Conservation (phyloP, 176 grass and related monocot species). For the Cenchrus purpureus region DNA sequence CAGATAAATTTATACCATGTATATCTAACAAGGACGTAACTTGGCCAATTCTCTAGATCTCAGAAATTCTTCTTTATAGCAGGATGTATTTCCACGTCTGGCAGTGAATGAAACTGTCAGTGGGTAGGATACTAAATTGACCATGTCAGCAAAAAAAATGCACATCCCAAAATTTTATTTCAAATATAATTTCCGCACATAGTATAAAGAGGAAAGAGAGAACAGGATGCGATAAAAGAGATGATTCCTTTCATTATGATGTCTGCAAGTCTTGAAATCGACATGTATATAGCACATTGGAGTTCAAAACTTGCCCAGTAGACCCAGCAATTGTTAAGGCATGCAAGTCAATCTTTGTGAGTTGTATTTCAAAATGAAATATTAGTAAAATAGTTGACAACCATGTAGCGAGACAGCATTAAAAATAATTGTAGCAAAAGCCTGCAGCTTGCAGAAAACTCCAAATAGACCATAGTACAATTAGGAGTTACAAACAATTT, state of each 20-base stretch:
- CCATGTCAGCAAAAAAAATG: not conserved
- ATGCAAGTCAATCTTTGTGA: not conserved
- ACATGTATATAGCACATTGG: not conserved
- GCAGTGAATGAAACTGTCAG: constrained; percentile 35
- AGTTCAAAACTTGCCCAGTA: not conserved
- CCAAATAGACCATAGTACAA: too few relatives aligned
- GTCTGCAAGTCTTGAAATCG: constrained; percentile 25
- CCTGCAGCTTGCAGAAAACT: too few relatives aligned
- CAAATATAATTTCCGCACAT: not conserved
- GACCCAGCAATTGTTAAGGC: not conserved
- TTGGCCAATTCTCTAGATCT: constrained; percentile 84
- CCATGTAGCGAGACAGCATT: too few relatives aligned
- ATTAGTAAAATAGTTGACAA: too few relatives aligned
- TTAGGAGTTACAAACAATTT: too few relatives aligned
- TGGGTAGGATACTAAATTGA: constrained; percentile 5
- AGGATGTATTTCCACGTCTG: constrained; percentile 85
- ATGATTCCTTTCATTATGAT: constrained; percentile 7
- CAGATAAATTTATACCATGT: constrained; percentile 67
- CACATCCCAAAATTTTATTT: not conserved
- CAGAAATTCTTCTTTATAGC: constrained; percentile 92
- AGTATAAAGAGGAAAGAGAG: not conserved
- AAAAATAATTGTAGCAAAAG: too few relatives aligned
- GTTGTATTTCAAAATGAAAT: not conserved
- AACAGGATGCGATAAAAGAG: not conserved
- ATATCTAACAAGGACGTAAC: constrained; percentile 94